A percentile compares a stretch with the other conserved stretches of the same genome.
Conservation (phyloP, 192 early-diverging fungal genomes). For the Coemansia sp. region DNA sequence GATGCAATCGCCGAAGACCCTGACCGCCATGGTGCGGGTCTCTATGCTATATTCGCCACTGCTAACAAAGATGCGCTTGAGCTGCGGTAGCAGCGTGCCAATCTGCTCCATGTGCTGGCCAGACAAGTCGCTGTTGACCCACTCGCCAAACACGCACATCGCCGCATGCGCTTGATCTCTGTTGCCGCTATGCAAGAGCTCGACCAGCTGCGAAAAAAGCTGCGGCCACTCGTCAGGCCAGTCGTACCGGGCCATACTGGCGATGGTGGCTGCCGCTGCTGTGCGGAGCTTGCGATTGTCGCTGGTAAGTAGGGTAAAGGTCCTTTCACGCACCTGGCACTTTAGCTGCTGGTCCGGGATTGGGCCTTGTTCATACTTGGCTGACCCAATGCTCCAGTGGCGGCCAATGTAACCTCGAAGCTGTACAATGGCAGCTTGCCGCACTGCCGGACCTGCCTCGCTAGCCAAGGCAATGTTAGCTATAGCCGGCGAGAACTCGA, state of each 20-base stretch:
- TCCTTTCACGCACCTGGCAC: conserved; percentile 43
- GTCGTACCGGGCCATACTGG: conserved; percentile 89
- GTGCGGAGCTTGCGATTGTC: conserved; percentile 37
- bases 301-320: conserved; percentile 41
- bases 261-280: conserved; percentile 72
- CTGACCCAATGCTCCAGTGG: conserved; percentile 71
- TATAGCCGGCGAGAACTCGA: conserved; percentile 71
- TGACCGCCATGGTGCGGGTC: conserved; percentile 74
- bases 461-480: conserved; percentile 64
- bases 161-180: conserved; percentile 80
- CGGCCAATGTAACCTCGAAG: conserved; percentile 73
- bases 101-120: conserved; percentile 84
- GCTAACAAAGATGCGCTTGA: conserved; percentile 73
- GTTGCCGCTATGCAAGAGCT: conserved; percentile 62
- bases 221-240: conserved; percentile 95
- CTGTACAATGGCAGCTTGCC: conserved; percentile 71
- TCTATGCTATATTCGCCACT: conserved; percentile 22
- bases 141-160: conserved; percentile 82
- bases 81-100: conserved; percentile 81
- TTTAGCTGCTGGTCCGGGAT: conserved; percentile 48
- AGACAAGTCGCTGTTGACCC: conserved; percentile 83
- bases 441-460: conserved; percentile 63
- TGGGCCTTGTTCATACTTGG: conserved; percentile 55
- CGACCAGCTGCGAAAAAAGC: conserved; percentile 76
- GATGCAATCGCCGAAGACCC: conserved; percentile 82